Percentiles rank a stretch among this genome's conserved stretches.
phyloP scores from a whole-genome alignment of 306 rosid species.

The Spatholobus suberectus region DNA sequence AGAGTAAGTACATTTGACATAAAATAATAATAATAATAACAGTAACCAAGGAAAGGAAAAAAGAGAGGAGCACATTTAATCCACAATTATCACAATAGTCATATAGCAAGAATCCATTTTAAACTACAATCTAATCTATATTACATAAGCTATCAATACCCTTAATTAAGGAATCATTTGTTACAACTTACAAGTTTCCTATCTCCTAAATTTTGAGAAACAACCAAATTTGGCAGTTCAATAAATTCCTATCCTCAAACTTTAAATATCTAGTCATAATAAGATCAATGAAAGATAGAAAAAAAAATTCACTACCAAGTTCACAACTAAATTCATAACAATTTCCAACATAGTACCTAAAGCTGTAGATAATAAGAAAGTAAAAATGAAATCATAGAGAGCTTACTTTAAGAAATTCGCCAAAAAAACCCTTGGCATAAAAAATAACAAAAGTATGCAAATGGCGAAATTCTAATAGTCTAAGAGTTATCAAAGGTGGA shows the following conservation, averaged over 20 bases:
- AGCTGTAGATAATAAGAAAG: neutral
- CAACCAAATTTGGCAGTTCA: too few relatives aligned
- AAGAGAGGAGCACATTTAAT: neutral
- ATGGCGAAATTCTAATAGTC: slow-evolving; percentile 60
- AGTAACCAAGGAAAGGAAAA: neutral
- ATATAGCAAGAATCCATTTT: neutral
- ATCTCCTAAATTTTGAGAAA: neutral
- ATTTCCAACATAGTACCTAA: slow-evolving; percentile 10
- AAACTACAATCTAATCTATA: neutral
- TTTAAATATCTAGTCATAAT: too few relatives aligned
- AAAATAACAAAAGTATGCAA: slow-evolving; percentile 42
- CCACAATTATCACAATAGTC: too few relatives aligned
- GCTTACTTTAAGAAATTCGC: slow-evolving; percentile 67
- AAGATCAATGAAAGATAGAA: too few relatives aligned
- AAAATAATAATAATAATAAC: too few relatives aligned
- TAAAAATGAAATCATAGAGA: slow-evolving; percentile 11
- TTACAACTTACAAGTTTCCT: slow-evolving; percentile 1
- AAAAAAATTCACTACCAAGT: neutral
- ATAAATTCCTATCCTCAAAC: neutral
- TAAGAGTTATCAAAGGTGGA: slow-evolving; percentile 59
- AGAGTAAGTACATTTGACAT: neutral
- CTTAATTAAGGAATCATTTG: neutral
- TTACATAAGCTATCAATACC: neutral
- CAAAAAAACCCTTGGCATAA: slow-evolving; percentile 57
- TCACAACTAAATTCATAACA: neutral